Evolutionary conservation across 2,329 filamentous ascomycete genomes (phyloP).

Genomic region (Drechmeria coniospora): DNA sequence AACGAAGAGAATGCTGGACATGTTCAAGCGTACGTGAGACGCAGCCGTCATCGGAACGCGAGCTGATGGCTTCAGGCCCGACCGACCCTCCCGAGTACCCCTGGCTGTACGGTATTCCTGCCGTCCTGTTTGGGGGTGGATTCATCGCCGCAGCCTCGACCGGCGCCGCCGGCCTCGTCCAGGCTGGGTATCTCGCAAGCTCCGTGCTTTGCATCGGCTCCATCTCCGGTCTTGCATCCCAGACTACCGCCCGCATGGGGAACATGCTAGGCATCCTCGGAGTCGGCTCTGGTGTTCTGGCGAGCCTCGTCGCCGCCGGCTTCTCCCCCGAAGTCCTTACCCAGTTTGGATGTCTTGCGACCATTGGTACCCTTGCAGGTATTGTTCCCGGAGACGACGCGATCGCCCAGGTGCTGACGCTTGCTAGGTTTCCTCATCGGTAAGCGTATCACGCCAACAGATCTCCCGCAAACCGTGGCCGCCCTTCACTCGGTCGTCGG

Average conservation of each 20-base stretch:
- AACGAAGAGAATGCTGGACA: slow-evolving; percentile 85
- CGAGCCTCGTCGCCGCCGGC: slow-evolving; percentile 66
- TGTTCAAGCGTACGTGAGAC: slow-evolving; percentile 64
- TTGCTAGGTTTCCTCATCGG: slow-evolving; percentile 54
- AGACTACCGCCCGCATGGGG: slow-evolving; percentile 67
- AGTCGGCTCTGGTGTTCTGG: slow-evolving; percentile 67
- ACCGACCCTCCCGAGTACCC: slow-evolving; percentile 81
- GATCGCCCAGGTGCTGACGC: slow-evolving; percentile 2
- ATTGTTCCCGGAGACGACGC: background rate
- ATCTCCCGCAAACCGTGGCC: slow-evolving; percentile 77
- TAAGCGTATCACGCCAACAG: slow-evolving; percentile 73
- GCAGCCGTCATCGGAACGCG: background rate
- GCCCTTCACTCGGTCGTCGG: slow-evolving; percentile 83
- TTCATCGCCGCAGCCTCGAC: slow-evolving; percentile 68
- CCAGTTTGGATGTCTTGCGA: slow-evolving; percentile 66
- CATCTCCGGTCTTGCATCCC: slow-evolving; percentile 66
- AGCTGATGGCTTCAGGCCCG: slow-evolving; percentile 31
- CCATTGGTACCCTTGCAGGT: slow-evolving; percentile 51
- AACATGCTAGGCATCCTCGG: slow-evolving; percentile 80
- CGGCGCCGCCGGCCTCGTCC: slow-evolving; percentile 69
- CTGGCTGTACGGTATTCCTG: slow-evolving; percentile 72
- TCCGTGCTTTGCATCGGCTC: slow-evolving; percentile 76
- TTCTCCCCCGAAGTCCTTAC: slow-evolving; percentile 64
- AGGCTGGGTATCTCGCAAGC: slow-evolving; percentile 76
- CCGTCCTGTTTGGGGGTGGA: slow-evolving; percentile 61